phyloP scores from a whole-genome alignment of 202 grass and related monocot genomes.

The Elaeis oleifera region DNA sequence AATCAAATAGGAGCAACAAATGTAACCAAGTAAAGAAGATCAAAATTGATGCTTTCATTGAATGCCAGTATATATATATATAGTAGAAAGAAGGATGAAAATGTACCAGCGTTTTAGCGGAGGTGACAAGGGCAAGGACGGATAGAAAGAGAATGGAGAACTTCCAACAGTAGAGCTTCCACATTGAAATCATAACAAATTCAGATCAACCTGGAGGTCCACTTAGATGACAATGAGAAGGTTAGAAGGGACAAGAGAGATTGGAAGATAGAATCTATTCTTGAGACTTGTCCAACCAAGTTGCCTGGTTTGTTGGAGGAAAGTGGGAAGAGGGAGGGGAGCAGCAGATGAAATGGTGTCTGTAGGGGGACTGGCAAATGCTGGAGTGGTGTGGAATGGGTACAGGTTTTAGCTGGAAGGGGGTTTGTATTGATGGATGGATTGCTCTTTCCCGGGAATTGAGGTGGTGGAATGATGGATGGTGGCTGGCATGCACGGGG shows the following conservation, averaged over 20 bases:
- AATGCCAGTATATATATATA: too few species aligned
- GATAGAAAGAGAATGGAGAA: conserved; percentile 12
- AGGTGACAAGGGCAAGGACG: background rate
- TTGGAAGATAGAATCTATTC: too few species aligned
- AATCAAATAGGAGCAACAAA: too few species aligned
- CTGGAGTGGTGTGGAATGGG: background rate
- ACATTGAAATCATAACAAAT: background rate
- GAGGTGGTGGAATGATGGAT: conserved; percentile 2
- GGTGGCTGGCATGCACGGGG: background rate
- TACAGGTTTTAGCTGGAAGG: background rate
- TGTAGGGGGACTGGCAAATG: background rate
- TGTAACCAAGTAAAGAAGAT: too few species aligned
- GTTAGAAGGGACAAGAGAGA: too few species aligned
- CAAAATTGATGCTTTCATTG: too few species aligned
- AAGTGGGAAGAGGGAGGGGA: background rate
- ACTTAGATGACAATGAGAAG: background rate
- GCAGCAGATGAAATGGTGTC: background rate
- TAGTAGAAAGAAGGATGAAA: background rate
- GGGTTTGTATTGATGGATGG: too few species aligned
- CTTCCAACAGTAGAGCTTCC: background rate
- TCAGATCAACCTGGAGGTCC: background rate
- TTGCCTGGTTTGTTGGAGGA: too few species aligned
- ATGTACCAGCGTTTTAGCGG: background rate
- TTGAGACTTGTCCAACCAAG: too few species aligned
- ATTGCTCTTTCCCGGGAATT: conserved; percentile 9